These are phyloP conservation scores for Pseudogymnoascus sp. DNA, from an alignment of 2,329 filamentous ascomycete species.

Conservation along the genomic window DNA sequence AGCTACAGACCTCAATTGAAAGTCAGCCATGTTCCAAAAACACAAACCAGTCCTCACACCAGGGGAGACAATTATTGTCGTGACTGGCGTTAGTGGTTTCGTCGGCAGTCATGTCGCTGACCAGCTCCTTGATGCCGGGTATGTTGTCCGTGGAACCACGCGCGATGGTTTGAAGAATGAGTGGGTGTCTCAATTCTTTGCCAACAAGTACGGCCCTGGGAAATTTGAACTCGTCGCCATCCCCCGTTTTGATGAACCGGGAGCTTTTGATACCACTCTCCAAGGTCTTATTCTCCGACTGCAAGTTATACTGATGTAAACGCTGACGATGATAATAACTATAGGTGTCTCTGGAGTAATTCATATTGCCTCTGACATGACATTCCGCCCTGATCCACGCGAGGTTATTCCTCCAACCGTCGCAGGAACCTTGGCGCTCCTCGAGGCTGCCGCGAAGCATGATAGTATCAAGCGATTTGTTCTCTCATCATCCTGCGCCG, in stretches of 20 bases:
- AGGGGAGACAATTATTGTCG: conserved; percentile 18
- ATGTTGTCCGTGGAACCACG: conserved; percentile 36
- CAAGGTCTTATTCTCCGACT: neutral
- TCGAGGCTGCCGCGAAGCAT: neutral
- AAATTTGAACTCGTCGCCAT: conserved; percentile 33
- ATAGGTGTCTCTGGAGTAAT: conserved; percentile 1
- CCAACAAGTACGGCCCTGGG: conserved; percentile 15
- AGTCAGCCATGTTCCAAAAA: neutral
- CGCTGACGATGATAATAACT: neutral
- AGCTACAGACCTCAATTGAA: neutral
- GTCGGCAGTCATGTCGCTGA: conserved; percentile 35
- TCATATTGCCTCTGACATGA: conserved; percentile 7
- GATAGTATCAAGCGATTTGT: conserved; percentile 29
- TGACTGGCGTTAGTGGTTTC: conserved; percentile 39
- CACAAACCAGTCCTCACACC: neutral
- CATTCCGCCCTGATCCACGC: neutral
- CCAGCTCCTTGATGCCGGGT: conserved; percentile 34
- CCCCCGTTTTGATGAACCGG: conserved; percentile 28
- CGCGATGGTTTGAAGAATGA: conserved; percentile 27
- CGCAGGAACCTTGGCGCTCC: neutral
- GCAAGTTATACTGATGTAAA: neutral
- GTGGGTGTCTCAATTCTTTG: conserved; percentile 27
- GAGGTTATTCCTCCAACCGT: conserved; percentile 5
- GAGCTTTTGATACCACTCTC: conserved; percentile 28
- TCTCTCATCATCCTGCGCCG: conserved; percentile 23